Evolutionary conservation across 345 rosid genomes (phyloP), one percentile per base, ranked within the genome.

Genomic region (Gossypium turneri): DNA sequence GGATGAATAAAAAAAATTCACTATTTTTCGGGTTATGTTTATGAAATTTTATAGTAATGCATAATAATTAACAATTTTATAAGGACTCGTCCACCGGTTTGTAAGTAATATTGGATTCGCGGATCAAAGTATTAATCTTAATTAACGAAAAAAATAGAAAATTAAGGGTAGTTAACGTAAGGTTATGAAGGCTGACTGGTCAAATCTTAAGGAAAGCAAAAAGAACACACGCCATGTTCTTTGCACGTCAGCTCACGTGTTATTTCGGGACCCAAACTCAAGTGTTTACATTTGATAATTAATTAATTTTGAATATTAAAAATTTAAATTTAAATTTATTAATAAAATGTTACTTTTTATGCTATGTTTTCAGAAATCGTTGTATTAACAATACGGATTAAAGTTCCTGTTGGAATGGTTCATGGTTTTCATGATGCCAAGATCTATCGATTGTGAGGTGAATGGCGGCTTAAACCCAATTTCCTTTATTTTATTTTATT

Each of bases 211-310:
- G 19, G 20, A 71, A 29, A 51, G 53, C 25, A 72, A 22, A 67
- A 50, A 62, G 22, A 5, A 79, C 52, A 44, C 70, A 58, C 62
- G 10, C 63, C 84, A 80, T 73, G 89, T 79, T 84, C 83, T 71
- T 55, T 38, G 66, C 82, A 79, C 76, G 43, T 48, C 76, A 7
- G 50, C 80, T 38, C 82, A 82, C 82, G 81, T 84, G 87, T 67
- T 78, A 43, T 71, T 80, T 82, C 38, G 73, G 73, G 62, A 3
- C 24, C 62, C 62, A 9, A 56, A 56, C 8, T 11, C 59, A 3
- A 55, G 12, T 2, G 59, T 19, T n/a, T 34, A 34, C 41, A 34
- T 34, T 34, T 34, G 41, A 34, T 34, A 34, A 5, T 34, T 6
- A 34, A 5, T 34, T 34, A 34, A 34, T 34, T 34, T 4, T 5